phyloP scores from a whole-genome alignment of 164 flowering plant species.

The Piper longum region DNA sequence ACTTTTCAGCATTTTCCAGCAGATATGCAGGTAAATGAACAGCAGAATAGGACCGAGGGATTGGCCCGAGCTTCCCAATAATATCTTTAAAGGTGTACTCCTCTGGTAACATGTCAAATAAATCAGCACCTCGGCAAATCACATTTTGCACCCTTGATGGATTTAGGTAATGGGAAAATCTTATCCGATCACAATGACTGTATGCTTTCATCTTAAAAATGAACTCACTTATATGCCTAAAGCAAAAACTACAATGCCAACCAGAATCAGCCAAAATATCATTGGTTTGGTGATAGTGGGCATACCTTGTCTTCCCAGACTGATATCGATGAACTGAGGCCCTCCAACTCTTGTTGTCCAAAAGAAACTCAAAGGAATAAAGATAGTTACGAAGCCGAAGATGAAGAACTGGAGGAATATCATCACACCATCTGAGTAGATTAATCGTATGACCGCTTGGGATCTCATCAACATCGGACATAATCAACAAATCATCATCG shows the following conservation, averaged over 20 bases:
- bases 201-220: no score
- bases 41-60: conserved; percentile 48
- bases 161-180: conserved; percentile 58
- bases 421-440: conserved; percentile 88
- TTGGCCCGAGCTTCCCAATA: no score
- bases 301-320: conserved; percentile 66
- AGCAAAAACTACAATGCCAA: no score
- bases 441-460: conserved; percentile 48
- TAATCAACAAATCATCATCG: conserved; percentile 47
- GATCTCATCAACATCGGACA: no score
- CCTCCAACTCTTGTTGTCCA: conserved; percentile 70
- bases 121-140: conserved; percentile 65
- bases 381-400: conserved; percentile 62
- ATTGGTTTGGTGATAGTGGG: conserved; percentile 67
- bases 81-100: no score
- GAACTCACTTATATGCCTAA: no score
- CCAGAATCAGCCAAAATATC: conserved; percentile 48
- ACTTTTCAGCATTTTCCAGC: conserved; percentile 53
- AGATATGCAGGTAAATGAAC: conserved; percentile 70
- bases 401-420: conserved; percentile 60
- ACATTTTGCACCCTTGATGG: conserved; percentile 61
- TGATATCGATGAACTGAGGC: conserved; percentile 67
- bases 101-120: conserved; percentile 4
- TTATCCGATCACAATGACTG: conserved; percentile 70
- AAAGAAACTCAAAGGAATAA: conserved; percentile 69